phyloP scores from a whole-genome alignment of 2,329 filamentous ascomycete species.

The Epichloe gansuensis region DNA sequence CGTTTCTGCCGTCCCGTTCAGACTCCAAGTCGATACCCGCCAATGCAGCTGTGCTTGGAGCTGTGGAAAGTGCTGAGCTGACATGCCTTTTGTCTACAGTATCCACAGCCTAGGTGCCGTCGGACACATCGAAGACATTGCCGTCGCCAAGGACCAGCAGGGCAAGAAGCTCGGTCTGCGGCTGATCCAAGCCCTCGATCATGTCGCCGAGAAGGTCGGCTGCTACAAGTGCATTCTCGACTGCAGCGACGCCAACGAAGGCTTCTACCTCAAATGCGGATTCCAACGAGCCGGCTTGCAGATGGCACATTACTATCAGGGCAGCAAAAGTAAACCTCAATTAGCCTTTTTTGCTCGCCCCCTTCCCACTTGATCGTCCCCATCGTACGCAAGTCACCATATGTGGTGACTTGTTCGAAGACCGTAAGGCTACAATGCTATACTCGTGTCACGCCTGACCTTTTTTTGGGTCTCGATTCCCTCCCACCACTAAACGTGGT shows the following conservation, averaged over 20 bases:
- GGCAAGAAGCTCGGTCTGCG: slow-evolving; percentile 91
- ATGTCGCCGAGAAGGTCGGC: slow-evolving; percentile 72
- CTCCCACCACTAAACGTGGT: no score
- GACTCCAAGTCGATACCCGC: no score
- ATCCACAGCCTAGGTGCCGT: slow-evolving; percentile 73
- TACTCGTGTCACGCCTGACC: no score
- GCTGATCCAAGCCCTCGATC: slow-evolving; percentile 88
- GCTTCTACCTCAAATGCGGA: slow-evolving; percentile 96
- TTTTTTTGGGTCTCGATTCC: no score
- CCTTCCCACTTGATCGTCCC: no score
- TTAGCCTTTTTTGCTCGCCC: slow-evolving; percentile 6
- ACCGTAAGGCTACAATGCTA: no score
- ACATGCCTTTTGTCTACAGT: slow-evolving; percentile 26
- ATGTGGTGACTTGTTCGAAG: no score
- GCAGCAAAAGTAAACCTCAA: slow-evolving; percentile 32
- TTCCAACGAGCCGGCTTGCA: slow-evolving; percentile 85
- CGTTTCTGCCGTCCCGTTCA: slow-evolving; percentile 20
- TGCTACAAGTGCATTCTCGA: slow-evolving; percentile 98
- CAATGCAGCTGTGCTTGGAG: background rate
- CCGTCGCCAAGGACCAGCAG: slow-evolving; percentile 87
- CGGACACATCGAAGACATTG: slow-evolving; percentile 96
- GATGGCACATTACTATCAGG: slow-evolving; percentile 91
- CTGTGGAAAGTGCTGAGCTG: background rate
- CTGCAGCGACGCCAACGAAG: slow-evolving; percentile 91
- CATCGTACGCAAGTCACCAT: no score